These are phyloP conservation scores for Balakata baccata DNA, from an alignment of 345 rosid species.

Conservation along the genomic window DNA sequence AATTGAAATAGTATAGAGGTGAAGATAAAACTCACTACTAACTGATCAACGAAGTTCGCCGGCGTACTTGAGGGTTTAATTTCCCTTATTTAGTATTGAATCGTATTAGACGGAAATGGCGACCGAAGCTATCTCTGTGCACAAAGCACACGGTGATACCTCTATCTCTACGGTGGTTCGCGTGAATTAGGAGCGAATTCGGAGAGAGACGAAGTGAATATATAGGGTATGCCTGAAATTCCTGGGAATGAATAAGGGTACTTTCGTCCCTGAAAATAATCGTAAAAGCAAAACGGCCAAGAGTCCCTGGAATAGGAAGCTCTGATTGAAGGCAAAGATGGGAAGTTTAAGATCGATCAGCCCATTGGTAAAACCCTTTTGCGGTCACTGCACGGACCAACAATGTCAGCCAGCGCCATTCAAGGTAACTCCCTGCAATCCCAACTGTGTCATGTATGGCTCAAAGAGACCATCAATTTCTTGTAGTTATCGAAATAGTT, in stretches of 20 bases:
- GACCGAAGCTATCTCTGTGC: neutral
- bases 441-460: neutral
- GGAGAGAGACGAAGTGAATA: neutral
- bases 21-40: slow-evolving; percentile 41
- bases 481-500: slow-evolving; percentile 3
- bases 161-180: too few relatives aligned
- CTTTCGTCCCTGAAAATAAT: neutral
- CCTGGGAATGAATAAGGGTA: neutral
- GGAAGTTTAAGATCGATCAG: slow-evolving; percentile 8
- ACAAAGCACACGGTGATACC: neutral
- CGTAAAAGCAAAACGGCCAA: neutral
- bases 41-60: slow-evolving; percentile 45
- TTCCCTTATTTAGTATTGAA: slow-evolving; percentile 26
- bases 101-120: neutral
- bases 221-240: neutral
- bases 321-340: slow-evolving; percentile 9
- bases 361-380: slow-evolving; percentile 7
- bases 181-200: neutral
- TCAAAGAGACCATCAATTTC: slow-evolving; percentile 8
- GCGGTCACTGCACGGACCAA: slow-evolving; percentile 5
- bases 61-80: slow-evolving; percentile 28
- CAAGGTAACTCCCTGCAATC: slow-evolving; percentile 10
- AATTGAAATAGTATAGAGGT: neutral
- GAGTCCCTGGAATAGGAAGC: neutral
- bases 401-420: neutral